Base-by-base conservation (phyloP, 768 basidiomycete genomes). In the Auriscalpium microsporum region DNA sequence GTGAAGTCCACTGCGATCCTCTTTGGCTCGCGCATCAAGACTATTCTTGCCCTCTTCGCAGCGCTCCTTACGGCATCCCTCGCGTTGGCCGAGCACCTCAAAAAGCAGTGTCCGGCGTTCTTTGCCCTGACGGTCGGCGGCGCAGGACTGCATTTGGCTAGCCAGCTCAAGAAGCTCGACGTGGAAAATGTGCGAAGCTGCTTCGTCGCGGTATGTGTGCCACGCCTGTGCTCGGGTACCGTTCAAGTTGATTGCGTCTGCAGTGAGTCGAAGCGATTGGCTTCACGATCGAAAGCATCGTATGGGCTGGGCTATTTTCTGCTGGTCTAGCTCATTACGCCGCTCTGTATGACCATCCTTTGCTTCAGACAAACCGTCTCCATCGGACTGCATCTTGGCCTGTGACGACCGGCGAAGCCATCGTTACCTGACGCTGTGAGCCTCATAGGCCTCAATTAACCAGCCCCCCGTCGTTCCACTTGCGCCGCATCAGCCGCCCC, bases 1-100 rank as follows among this genome's bases (percentile, higher is more conserved):
- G 78, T 85, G 50, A 81, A 82, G 65, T 83, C 81, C 1, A 84
- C 81, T 48, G 82, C 82, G 0, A 67, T 84, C 13, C 73, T 82
- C n/a, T 84, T 84, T 63, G 79, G 76, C 21, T 62, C 66, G 11
- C 63, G 69, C 35, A 71, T 78, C 28, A 69, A 72, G 37, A 69
- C 70, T 2, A 70, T 82, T 53, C 71, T 83, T 14, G 62, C 73
- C 11, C 54, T 67, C 19, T 78, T 84, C 58, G 68, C 64, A 0
- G 48, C 53, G 10, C 14, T 62, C 1, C 59, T 72, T 17, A 51
- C 71, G 23, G 40, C 50, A 19, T 59, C 62, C 13, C 56, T 74
- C 10, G 47, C 62, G 10, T n/a, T 61, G 40, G 65, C 67, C 7
- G 70, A 68, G 8, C 23, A 66, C 37, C 53, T 68, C 45, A 70